Percentiles rank a stretch among this genome's conserved stretches.
phyloP scores from a whole-genome alignment of 148 eudicot species.

The Heliosperma pusillum region DNA sequence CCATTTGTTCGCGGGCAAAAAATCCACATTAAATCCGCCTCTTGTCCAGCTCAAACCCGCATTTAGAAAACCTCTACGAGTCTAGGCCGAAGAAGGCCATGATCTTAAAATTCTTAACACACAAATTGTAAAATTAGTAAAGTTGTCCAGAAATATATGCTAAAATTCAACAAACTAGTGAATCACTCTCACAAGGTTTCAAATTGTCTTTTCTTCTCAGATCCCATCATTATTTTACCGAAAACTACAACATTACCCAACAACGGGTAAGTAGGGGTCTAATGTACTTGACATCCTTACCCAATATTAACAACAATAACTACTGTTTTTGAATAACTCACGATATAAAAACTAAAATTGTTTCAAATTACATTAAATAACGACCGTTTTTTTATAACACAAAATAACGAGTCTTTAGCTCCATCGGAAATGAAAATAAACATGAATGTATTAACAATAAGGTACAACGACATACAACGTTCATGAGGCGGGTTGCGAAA shows the following conservation, averaged over 20 bases:
- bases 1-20: neutral
- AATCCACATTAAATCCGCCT: neutral
- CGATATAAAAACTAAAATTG: too few species aligned
- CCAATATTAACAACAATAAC: too few species aligned
- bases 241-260: neutral
- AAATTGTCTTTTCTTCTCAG: neutral
- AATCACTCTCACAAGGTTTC: neutral
- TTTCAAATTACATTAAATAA: too few species aligned
- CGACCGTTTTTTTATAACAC: too few species aligned
- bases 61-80: too few species aligned
- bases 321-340: too few species aligned
- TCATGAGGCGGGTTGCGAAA: constrained; percentile 37
- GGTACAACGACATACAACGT: constrained; percentile 38
- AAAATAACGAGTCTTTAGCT: neutral
- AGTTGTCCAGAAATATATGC: too few species aligned
- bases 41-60: neutral
- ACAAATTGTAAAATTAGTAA: too few species aligned
- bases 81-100: too few species aligned
- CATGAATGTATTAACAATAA: neutral
- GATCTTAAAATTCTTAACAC: neutral
- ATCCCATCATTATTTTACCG: neutral
- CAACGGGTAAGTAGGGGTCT: neutral
- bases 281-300: too few species aligned
- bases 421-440: neutral
- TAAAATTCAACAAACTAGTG: neutral